These are phyloP conservation scores for Arbutus unedo DNA, from an alignment of 148 eudicot species.

Conservation along the genomic window DNA sequence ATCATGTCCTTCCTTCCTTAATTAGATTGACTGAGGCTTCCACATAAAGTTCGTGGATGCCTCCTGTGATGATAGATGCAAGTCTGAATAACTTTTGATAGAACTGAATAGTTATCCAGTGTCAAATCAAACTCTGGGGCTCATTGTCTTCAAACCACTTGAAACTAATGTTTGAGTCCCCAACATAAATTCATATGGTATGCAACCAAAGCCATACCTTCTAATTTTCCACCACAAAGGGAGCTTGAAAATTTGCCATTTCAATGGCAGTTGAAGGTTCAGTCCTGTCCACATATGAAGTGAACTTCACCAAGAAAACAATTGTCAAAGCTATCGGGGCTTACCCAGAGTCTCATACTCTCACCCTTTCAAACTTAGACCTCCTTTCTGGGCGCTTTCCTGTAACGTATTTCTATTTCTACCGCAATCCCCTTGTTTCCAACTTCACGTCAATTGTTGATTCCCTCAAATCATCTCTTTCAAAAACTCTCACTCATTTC, in stretches of 20 bases:
- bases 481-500: conserved; percentile 27
- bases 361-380: conserved; percentile 36
- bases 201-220: conserved; percentile 10
- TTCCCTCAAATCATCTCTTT: conserved; percentile 24
- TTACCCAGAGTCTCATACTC: conserved; percentile 16
- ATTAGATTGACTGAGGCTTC: not conserved
- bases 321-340: conserved; percentile 21
- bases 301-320: conserved; percentile 23
- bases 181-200: not conserved
- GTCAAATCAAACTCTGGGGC: not conserved
- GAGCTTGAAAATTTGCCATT: not conserved
- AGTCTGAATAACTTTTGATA: not conserved
- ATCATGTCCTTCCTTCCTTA: not conserved
- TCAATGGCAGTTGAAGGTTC: conserved; percentile 16
- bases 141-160: not conserved
- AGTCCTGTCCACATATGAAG: conserved; percentile 13
- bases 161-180: too few relatives aligned
- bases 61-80: not conserved
- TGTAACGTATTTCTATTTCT: conserved; percentile 34
- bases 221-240: not conserved
- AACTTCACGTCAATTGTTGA: not conserved
- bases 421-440: conserved; percentile 11
- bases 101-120: not conserved
- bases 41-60: not conserved
- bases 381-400: conserved; percentile 37